Evolutionary conservation across 2,329 filamentous ascomycete genomes (phyloP).

Genomic region (Teratosphaeria pseudoeucalypti): DNA sequence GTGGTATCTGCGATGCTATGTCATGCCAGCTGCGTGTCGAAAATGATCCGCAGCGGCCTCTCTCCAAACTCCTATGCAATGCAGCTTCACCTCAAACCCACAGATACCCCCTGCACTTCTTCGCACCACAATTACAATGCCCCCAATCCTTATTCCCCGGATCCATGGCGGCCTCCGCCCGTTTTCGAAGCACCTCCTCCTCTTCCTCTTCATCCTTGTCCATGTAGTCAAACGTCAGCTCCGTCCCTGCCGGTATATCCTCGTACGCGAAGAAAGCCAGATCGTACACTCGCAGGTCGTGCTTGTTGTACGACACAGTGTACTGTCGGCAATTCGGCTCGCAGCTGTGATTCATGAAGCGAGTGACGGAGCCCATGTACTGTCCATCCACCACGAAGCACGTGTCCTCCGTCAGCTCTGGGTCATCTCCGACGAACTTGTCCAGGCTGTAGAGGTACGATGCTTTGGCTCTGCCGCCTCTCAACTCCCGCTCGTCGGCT

Average conservation of each 20-base stretch:
- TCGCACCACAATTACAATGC: conserved; percentile 48
- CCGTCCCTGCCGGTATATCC: conserved; percentile 54
- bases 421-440: conserved; percentile 53
- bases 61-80: background rate
- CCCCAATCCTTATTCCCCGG: conserved; percentile 37
- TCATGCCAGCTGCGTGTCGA: background rate
- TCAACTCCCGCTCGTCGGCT: conserved; percentile 53
- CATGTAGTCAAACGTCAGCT: conserved; percentile 73
- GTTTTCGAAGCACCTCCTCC: conserved; percentile 17
- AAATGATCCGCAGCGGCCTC: background rate
- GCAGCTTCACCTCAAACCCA: conserved; percentile 38
- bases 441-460: conserved; percentile 74
- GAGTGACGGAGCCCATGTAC: conserved; percentile 65
- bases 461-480: conserved; percentile 54
- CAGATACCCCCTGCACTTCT: conserved; percentile 57
- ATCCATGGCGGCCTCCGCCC: conserved; percentile 35
- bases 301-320: conserved; percentile 65
- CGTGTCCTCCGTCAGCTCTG: conserved; percentile 35
- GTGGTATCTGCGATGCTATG: background rate
- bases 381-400: conserved; percentile 52
- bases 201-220: conserved; percentile 46
- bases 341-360: conserved; percentile 78
- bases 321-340: conserved; percentile 72
- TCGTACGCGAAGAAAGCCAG: conserved; percentile 63
- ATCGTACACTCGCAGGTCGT: conserved; percentile 64